Percentiles rank a stretch among this genome's conserved stretches.
Evolutionary conservation across 1,139 yeast species (phyloP).

Genomic region (Lodderomyces margitis): DNA sequence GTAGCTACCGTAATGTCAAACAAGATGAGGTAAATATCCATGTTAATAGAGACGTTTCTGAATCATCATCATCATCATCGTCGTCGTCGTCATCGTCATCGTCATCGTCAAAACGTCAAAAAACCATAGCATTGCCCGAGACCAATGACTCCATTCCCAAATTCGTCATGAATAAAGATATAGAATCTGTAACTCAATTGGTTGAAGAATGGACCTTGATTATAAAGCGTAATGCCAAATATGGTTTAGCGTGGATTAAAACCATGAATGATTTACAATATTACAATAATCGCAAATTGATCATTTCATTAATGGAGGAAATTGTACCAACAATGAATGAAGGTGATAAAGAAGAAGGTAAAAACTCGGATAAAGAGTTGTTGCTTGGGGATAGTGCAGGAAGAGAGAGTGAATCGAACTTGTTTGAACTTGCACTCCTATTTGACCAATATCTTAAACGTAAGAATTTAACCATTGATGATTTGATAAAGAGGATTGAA

Average conservation of each 20-base stretch:
- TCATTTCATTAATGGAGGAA: conserved; percentile 15
- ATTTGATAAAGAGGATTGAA: conserved; percentile 13
- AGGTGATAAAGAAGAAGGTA: conserved; percentile 5
- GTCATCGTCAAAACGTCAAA: conserved; percentile 11
- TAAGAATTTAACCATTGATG: conserved; percentile 13
- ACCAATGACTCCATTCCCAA: conserved; percentile 11
- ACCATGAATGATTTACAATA: conserved; percentile 11
- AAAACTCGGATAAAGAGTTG: too few species aligned
- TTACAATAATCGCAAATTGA: conserved; percentile 12
- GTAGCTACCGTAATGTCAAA: conserved; percentile 1
- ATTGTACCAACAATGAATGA: conserved; percentile 10
- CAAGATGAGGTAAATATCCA: conserved; percentile 10
- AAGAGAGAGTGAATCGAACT: not conserved
- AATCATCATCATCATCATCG: not conserved
- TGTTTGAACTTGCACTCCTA: conserved; percentile 14
- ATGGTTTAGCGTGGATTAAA: conserved; percentile 17
- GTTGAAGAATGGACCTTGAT: conserved; percentile 17
- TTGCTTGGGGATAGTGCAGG: not conserved
- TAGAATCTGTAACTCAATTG: conserved; percentile 15
- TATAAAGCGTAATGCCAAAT: conserved; percentile 11
- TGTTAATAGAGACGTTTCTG: too few species aligned
- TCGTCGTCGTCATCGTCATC: not conserved
- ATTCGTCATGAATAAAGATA: conserved; percentile 15
- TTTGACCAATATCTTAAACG: conserved; percentile 16
- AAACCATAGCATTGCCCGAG: conserved; percentile 10